Base-by-base conservation (phyloP, 2,329 filamentous ascomycete genomes). In the Fusarium sp. region DNA sequence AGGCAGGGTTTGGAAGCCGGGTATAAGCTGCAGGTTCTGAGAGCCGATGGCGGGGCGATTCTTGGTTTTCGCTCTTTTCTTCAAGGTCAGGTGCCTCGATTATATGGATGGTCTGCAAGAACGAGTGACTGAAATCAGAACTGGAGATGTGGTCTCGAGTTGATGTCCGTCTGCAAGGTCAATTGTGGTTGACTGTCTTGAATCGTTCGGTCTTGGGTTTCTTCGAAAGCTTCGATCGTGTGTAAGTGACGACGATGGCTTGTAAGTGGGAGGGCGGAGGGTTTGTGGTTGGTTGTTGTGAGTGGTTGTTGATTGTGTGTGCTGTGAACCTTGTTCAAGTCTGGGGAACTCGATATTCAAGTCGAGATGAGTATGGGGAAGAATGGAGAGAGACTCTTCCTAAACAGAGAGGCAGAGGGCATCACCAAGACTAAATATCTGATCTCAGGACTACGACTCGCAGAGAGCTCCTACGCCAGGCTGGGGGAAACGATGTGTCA, bases 361-460 rank as follows among this genome's bases (percentile, higher is more conserved):
- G 38, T 18, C 54, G 36, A 65, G 58, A 67, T 34, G 62, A 69
- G 31, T 64, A 67, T 65, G 63, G 56, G 61, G 68, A 71, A 69
- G 68, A 65, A 71, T 71, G 64, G 68, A 62, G 62, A 58, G 38
- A 70, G 65, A 59, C 27, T 63, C 68, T 53, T 70, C 62, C 61
- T 57, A 58, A 67, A 42, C 65, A 36, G 63, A 49, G 69, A 68
- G 57, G 58, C 53, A 67, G 62, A 73, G 72, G 72, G 62, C 61
- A 66, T 71, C 68, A 61, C 55, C 67, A 68, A 63, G 71, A 75
- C 71, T 73, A 74, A 75, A 75, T 70, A 71, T 70, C 68, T 71
- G 54, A 54, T 57, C 56, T 59, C 60, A 67, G 56, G 67, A 31
- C 56, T 64, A 62, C 61, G 50, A 71, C 61, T 63, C 44, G 58